Conservation (phyloP, 2,329 filamentous ascomycete species). For the Phoma sp. region DNA sequence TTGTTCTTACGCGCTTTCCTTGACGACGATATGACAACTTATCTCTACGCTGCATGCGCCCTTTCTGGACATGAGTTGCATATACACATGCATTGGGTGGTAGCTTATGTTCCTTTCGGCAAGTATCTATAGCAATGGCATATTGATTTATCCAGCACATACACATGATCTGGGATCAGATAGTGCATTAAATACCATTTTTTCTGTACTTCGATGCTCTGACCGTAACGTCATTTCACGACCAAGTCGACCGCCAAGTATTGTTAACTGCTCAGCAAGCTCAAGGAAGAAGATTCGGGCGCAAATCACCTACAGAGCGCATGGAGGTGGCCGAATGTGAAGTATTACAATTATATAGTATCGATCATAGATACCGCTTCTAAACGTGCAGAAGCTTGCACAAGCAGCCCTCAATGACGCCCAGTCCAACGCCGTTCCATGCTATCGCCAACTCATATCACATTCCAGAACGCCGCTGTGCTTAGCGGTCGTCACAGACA, state of each 20-base stretch:
- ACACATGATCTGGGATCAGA: neutral
- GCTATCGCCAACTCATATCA: neutral
- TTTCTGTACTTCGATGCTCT: no score
- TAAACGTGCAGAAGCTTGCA: neutral
- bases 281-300: neutral
- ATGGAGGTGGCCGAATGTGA: neutral
- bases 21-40: conserved; percentile 7
- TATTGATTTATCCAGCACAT: neutral
- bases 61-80: conserved; percentile 1
- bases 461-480: neutral
- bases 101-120: conserved; percentile 10
- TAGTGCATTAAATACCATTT: no score
- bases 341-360: conserved; percentile 19
- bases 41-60: neutral
- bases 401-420: conserved; percentile 1
- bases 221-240: no score
- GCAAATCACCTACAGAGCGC: neutral
- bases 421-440: conserved; percentile 12
- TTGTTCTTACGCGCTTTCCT: neutral
- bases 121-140: conserved; percentile 10
- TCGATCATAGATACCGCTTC: neutral
- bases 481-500: no score
- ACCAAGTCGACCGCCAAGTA: no score
- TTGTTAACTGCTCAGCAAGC: neutral
- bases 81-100: conserved; percentile 9